These are phyloP conservation scores for Neonectria faginata DNA, from an alignment of 2,329 filamentous ascomycete species.

Conservation along the genomic window DNA sequence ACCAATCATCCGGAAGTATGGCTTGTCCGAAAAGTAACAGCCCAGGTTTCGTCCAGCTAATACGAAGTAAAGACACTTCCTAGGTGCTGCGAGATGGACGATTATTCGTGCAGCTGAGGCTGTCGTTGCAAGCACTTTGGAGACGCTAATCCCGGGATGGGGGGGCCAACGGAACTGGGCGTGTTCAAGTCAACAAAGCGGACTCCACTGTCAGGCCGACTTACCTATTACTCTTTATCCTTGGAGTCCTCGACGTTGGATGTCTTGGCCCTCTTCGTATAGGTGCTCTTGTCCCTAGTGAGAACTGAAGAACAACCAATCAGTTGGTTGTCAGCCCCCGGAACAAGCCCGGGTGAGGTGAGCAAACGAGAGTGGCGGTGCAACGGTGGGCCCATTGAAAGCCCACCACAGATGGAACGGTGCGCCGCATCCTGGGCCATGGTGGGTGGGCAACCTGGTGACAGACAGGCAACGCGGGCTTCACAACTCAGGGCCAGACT, in stretches of 20 bases:
- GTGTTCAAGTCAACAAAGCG: slow-evolving; percentile 22
- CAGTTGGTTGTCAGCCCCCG: slow-evolving; percentile 17
- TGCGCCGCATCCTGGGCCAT: slow-evolving; percentile 17
- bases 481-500: background rate
- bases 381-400: slow-evolving; percentile 14
- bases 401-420: slow-evolving; percentile 23
- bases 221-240: background rate
- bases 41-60: background rate
- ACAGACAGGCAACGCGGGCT: background rate
- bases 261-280: slow-evolving; percentile 14
- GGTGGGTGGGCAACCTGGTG: slow-evolving; percentile 10
- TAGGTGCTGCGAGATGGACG: background rate
- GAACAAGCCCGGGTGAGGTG: slow-evolving; percentile 7
- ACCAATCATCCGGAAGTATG: background rate
- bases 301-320: slow-evolving; percentile 14
- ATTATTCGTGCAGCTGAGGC: slow-evolving; percentile 1
- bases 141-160: slow-evolving; percentile 14
- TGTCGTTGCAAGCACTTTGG: slow-evolving; percentile 19
- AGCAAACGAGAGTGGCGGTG: slow-evolving; percentile 28
- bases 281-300: slow-evolving; percentile 8
- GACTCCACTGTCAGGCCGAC: slow-evolving; percentile 16
- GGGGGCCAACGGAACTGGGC: slow-evolving; percentile 1
- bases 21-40: background rate
- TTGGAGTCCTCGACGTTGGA: background rate
- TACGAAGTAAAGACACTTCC: background rate